phyloP scores from a whole-genome alignment of 1,139 yeast species.

The Kodamaea derodonti region DNA sequence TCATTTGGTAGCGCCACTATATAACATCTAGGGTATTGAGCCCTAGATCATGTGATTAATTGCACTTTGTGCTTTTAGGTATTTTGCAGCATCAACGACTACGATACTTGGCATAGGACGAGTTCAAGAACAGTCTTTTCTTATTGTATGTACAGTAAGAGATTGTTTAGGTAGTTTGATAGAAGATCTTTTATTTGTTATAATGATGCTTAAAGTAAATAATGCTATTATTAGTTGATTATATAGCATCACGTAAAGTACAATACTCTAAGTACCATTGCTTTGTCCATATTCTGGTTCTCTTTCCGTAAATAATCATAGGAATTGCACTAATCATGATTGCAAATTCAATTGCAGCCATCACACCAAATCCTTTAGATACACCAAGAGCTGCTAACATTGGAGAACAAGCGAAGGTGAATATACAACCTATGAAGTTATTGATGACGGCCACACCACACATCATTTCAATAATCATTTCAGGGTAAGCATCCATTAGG shows the following conservation, averaged over 20 bases:
- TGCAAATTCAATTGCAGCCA: slow-evolving; percentile 31
- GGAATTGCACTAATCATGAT: slow-evolving; percentile 26
- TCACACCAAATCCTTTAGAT: slow-evolving; percentile 31
- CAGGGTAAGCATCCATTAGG: slow-evolving; percentile 39
- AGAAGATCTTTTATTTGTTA: too few relatives aligned
- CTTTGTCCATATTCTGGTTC: slow-evolving; percentile 34
- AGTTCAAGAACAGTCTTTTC: too few relatives aligned
- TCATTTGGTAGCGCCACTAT: slow-evolving; percentile 7
- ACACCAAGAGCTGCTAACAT: slow-evolving; percentile 33
- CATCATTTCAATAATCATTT: slow-evolving; percentile 36
- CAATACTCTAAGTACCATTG: slow-evolving; percentile 26
- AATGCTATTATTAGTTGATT: too few relatives aligned
- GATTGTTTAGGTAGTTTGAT: too few relatives aligned
- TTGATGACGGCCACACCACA: slow-evolving; percentile 36
- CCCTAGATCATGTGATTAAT: neutral
- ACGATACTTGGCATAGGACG: too few relatives aligned
- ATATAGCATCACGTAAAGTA: slow-evolving; percentile 16
- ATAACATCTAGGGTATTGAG: neutral
- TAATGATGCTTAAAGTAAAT: too few relatives aligned
- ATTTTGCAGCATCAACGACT: slow-evolving; percentile 3
- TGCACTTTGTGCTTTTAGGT: neutral
- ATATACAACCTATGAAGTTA: slow-evolving; percentile 35
- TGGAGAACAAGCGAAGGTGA: slow-evolving; percentile 39
- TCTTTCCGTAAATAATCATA: slow-evolving; percentile 32
- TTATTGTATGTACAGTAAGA: too few relatives aligned